Evolutionary conservation across 106 monocot genomes (phyloP), one percentile per base, ranked within the genome.

Genomic region (Ottelia alismoides): DNA sequence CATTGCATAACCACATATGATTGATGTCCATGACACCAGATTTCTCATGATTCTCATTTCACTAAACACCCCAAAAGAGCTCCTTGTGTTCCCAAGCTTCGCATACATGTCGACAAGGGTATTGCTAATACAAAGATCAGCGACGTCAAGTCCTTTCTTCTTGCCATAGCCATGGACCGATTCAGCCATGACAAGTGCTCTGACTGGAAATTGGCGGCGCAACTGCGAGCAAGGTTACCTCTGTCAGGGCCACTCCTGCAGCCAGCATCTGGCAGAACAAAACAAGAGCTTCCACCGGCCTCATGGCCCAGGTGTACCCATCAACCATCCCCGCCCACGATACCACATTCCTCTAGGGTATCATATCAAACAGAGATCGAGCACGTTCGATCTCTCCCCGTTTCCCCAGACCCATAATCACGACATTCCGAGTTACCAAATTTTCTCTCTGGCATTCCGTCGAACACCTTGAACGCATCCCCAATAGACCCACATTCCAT

Each of bases 301-400:
- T 30, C 10, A 49, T 30, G 2, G 29, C 56, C n/a, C 85, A 64
- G 0, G 91, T 62, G 31, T 73, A 81, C 11, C 80, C 91, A 31
- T 92, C 85, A 12, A 92, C 74, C 73, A 92, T 52, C 1, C 78
- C 76, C 0, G 84, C 85, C 91, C 91, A 92, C 21, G 91, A 73
- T 4, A 92, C 58, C 0, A 82, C 78, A 57, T 92, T 73, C 0
- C 51, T 56, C 27, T 21, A 10, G 0, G 77, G 78, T 85, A 92
- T 85, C 48, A 6, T 45, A 0, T 68, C 67, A 30, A 92, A 85
- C 2, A 81, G 47, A 14, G 11, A 18, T 22, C 58, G 67, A 9
- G 91, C 78, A 2, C 23, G 2, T 5, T 57, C 59, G 12, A 85
- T 2, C 51, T 76, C 70, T 0, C 85, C 85, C 75, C 67, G 71